phyloP scores from a whole-genome alignment of 1,284 basidiomycete species.

The Ceratobasidium sp. region DNA sequence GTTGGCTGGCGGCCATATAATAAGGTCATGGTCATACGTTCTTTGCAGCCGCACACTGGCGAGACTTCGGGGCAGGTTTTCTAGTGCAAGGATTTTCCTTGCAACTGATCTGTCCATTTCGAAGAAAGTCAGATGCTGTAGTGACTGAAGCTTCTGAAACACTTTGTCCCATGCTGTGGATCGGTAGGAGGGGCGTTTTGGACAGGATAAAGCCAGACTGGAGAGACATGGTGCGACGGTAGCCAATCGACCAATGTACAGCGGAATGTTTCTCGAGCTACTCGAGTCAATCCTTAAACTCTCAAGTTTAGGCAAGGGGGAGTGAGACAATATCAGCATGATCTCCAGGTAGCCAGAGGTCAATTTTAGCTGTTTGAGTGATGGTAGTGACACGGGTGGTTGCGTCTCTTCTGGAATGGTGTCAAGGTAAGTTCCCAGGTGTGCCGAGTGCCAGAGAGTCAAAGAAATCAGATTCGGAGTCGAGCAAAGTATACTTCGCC shows the following conservation, averaged over 20 bases:
- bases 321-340: neutral
- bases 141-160: neutral
- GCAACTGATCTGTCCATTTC: neutral
- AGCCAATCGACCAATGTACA: neutral
- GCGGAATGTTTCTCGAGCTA: neutral
- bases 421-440: no score
- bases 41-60: neutral
- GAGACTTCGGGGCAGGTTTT: neutral
- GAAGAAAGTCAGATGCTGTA: neutral
- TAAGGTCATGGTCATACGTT: neutral
- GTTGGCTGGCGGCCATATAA: neutral
- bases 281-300: neutral
- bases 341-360: neutral
- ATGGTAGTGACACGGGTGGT: neutral
- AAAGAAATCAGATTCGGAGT: conserved; percentile 19
- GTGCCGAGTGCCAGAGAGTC: neutral
- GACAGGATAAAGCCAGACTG: neutral
- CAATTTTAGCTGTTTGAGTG: neutral
- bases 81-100: neutral
- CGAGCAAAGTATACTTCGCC: neutral
- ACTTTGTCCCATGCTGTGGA: neutral
- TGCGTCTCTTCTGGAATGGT: neutral
- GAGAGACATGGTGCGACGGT: neutral
- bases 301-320: conserved; percentile 2
- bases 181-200: no score